These are phyloP conservation scores for Alopecurus myosuroides DNA, from an alignment of 176 grass and related monocot genomes.

Conservation along the genomic window DNA sequence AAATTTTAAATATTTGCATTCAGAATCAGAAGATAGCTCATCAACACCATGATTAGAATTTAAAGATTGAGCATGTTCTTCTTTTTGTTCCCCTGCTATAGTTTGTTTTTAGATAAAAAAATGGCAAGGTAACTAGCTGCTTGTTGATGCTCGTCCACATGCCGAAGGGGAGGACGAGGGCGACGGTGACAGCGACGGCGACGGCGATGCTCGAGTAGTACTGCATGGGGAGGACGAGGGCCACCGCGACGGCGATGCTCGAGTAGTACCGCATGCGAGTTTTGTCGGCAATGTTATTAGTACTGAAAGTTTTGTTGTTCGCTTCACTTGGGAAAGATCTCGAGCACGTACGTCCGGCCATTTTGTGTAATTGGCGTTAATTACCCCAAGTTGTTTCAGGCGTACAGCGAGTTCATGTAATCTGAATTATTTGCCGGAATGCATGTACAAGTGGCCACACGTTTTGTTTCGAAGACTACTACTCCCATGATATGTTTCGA, in stretches of 20 bases:
- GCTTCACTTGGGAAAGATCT: neutral
- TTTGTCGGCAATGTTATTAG: neutral
- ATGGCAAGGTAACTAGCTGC: too few relatives aligned
- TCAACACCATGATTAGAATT: too few relatives aligned
- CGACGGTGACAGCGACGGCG: too few relatives aligned
- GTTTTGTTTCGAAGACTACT: neutral
- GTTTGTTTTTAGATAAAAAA: too few relatives aligned
- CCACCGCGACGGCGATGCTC: neutral
- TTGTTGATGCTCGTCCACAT: too few relatives aligned
- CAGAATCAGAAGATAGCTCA: too few relatives aligned
- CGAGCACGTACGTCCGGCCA: neutral
- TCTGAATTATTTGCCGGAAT: neutral
- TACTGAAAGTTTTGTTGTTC: too few relatives aligned
- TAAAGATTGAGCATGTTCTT: too few relatives aligned
- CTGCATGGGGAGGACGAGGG: neutral
- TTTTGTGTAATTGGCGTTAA: neutral
- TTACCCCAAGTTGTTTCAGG: neutral
- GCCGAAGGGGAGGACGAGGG: too few relatives aligned
- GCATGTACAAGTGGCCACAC: neutral
- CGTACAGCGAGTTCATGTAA: neutral
- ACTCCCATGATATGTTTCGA: too few relatives aligned
- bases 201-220: conserved; percentile 18
- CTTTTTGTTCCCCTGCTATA: too few relatives aligned
- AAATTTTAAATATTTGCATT: too few relatives aligned
- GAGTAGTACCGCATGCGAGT: neutral